Evolutionary conservation across 805 yeast genomes (phyloP).

Genomic region (Wickerhamomyces bisporus): DNA sequence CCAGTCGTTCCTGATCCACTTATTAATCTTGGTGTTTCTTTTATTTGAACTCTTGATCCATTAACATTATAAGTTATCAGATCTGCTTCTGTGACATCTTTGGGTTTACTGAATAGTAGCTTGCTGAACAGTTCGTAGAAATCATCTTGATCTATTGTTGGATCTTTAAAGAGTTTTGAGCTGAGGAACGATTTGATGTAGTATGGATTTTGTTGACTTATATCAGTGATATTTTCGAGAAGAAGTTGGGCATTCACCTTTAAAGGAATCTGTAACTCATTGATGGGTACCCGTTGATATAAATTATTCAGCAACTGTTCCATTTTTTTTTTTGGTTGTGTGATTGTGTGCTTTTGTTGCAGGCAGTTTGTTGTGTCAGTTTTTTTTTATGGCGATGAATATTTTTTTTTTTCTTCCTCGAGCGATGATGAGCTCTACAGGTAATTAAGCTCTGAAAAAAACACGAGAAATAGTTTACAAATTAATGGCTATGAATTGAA

Average conservation of each 20-base stretch:
- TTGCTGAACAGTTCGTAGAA: constrained; percentile 28
- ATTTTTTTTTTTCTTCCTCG: no score
- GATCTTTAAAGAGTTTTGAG: constrained; percentile 33
- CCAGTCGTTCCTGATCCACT: constrained; percentile 86
- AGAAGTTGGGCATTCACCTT: constrained; percentile 15
- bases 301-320: constrained; percentile 13
- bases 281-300: constrained; percentile 20
- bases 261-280: constrained; percentile 7
- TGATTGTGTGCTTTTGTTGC: no score
- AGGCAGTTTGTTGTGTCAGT: neutral
- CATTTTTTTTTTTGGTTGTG: no score
- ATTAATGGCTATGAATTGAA: no score
- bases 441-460: neutral
- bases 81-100: constrained; percentile 25
- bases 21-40: constrained; percentile 59
- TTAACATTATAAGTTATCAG: constrained; percentile 27
- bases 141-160: constrained; percentile 35
- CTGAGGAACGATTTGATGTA: constrained; percentile 43
- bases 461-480: no score
- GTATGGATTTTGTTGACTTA: constrained; percentile 38
- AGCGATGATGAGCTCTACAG: no score
- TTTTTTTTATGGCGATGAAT: no score
- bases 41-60: constrained; percentile 29
- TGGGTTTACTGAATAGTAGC: constrained; percentile 22
- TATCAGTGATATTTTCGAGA: constrained; percentile 13